Percentiles rank a stretch among this genome's conserved stretches.
phyloP scores from a whole-genome alignment of 768 basidiomycete species.

The Russula abietina region DNA sequence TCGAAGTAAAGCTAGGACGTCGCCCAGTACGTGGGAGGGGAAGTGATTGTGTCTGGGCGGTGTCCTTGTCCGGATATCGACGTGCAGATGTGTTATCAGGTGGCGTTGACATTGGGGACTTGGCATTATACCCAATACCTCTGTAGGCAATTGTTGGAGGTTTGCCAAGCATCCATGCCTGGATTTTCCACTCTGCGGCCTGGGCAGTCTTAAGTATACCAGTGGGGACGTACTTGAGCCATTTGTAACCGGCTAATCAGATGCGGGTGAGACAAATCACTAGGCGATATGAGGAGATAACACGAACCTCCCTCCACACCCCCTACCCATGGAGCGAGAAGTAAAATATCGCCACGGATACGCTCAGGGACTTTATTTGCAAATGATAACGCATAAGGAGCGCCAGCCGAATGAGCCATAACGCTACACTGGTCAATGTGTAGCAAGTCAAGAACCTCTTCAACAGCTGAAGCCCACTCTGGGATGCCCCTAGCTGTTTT shows the following conservation, averaged over 20 bases:
- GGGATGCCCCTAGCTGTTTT: conserved; percentile 72
- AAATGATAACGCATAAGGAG: conserved; percentile 88
- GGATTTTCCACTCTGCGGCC: conserved; percentile 95
- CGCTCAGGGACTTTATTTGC: conserved; percentile 70
- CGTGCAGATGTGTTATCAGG: conserved; percentile 16
- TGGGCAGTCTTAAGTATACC: conserved; percentile 91
- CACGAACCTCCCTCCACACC: conserved; percentile 77
- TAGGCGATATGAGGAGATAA: not conserved
- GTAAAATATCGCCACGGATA: conserved; percentile 75
- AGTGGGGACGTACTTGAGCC: conserved; percentile 95
- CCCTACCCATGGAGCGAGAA: conserved; percentile 97
- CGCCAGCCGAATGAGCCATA: conserved; percentile 93
- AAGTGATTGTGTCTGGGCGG: conserved; percentile 22
- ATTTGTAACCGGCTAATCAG: conserved; percentile 73
- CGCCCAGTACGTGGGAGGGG: conserved; percentile 38
- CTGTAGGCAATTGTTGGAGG: conserved; percentile 79
- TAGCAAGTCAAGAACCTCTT: conserved; percentile 81
- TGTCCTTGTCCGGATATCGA: conserved; percentile 19
- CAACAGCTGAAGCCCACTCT: conserved; percentile 87
- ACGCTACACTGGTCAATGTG: conserved; percentile 76
- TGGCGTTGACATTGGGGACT: conserved; percentile 23
- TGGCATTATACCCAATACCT: conserved; percentile 73
- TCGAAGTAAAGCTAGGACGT: conserved; percentile 67
- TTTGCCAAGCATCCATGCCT: conserved; percentile 96
- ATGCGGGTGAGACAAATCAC: conserved; percentile 14